These are phyloP conservation scores for Saraca asoca DNA, from an alignment of 331 rosid genomes.

Conservation along the genomic window DNA sequence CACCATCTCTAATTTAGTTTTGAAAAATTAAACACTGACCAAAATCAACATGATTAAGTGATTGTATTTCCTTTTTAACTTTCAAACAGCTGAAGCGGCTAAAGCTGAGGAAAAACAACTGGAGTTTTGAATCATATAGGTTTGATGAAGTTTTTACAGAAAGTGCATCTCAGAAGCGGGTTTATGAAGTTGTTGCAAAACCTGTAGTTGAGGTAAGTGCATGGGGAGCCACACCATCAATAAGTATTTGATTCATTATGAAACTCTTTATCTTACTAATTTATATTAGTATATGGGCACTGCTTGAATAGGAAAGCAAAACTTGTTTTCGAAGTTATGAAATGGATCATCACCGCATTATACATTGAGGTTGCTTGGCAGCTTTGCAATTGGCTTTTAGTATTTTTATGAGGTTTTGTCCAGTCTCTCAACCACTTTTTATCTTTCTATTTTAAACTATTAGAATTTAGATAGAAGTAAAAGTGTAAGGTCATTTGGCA, in stretches of 20 bases:
- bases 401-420: no score
- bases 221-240: constrained; percentile 9
- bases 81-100: constrained; percentile 58
- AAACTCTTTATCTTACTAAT: not conserved
- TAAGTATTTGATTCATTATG: not conserved
- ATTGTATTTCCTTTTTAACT: constrained; percentile 1
- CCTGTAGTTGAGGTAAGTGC: constrained; percentile 70
- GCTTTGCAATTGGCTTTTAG: no score
- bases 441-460: no score
- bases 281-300: not conserved
- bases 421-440: no score
- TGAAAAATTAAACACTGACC: not conserved
- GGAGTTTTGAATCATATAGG: constrained; percentile 66
- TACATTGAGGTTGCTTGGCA: no score
- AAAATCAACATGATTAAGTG: constrained; percentile 6
- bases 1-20: not conserved
- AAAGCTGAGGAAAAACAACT: constrained; percentile 66
- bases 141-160: constrained; percentile 70
- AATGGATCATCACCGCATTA: no score
- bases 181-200: constrained; percentile 68
- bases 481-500: no score
- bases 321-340: no score
- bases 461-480: no score
- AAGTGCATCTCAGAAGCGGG: constrained; percentile 65
- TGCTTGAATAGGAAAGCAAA: constrained; percentile 4